Evolutionary conservation across 73 alveolate species (phyloP).

Genomic region (Paramecium bursaria): DNA sequence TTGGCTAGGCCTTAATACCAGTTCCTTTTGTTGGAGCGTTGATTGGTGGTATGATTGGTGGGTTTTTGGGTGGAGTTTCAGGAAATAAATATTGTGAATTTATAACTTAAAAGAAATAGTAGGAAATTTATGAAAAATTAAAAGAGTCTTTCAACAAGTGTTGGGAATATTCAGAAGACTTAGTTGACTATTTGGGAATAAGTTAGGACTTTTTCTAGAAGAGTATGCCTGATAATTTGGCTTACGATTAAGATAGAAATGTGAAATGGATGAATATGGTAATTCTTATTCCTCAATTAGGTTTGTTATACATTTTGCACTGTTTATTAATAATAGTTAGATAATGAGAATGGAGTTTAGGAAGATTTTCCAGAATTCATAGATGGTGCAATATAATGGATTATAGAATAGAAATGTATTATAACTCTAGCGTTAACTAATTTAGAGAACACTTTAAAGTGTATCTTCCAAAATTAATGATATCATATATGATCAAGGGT

Average conservation of each 20-base stretch:
- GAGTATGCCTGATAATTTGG: slow-evolving; percentile 52
- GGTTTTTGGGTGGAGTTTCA: slow-evolving; percentile 66
- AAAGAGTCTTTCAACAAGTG: slow-evolving; percentile 28
- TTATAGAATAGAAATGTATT: slow-evolving; percentile 19
- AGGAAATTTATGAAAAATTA: slow-evolving; percentile 7
- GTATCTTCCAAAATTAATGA: slow-evolving; percentile 61
- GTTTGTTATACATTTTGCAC: slow-evolving; percentile 10
- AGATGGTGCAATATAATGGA: slow-evolving; percentile 43
- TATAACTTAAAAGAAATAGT: slow-evolving; percentile 24
- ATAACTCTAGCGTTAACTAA: slow-evolving; percentile 27
- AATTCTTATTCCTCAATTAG: neutral
- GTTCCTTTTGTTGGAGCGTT: slow-evolving; percentile 68
- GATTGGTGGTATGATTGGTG: slow-evolving; percentile 70
- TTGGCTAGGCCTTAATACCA: slow-evolving; percentile 67
- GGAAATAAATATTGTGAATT: slow-evolving; percentile 13
- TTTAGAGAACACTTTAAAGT: slow-evolving; percentile 28
- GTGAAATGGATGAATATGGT: slow-evolving; percentile 43
- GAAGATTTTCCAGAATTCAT: slow-evolving; percentile 46
- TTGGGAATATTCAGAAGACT: slow-evolving; percentile 67
- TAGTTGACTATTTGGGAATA: slow-evolving; percentile 48
- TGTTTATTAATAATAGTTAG: slow-evolving; percentile 10
- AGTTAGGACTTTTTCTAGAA: slow-evolving; percentile 41
- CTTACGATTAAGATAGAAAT: slow-evolving; percentile 20
- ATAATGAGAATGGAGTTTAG: neutral
- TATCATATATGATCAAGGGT: neutral